Conservation (phyloP, 805 yeast genomes). For the Kazachstania africana region DNA sequence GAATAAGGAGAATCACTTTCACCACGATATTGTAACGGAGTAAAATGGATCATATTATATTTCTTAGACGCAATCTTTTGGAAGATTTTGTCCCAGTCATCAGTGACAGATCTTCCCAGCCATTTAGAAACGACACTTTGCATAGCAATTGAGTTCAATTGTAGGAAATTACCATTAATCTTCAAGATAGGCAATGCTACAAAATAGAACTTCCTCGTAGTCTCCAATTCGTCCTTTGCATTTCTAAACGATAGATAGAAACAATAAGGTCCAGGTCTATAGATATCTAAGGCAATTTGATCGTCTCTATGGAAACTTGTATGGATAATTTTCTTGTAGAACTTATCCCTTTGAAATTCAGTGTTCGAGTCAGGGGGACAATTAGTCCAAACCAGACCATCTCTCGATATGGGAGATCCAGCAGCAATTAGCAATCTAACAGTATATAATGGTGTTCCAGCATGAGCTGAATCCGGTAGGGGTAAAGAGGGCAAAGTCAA, state of each 20-base stretch:
- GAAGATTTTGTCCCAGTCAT: constrained; percentile 58
- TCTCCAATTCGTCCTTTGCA: constrained; percentile 25
- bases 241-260: constrained; percentile 54
- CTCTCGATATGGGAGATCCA: constrained; percentile 58
- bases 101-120: constrained; percentile 66
- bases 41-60: constrained; percentile 92
- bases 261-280: constrained; percentile 67
- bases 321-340: constrained; percentile 37
- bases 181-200: constrained; percentile 69
- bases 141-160: constrained; percentile 68
- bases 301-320: constrained; percentile 57
- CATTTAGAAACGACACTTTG: constrained; percentile 86
- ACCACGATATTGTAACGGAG: constrained; percentile 87
- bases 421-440: constrained; percentile 61
- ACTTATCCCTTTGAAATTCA: constrained; percentile 45
- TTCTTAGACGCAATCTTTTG: constrained; percentile 55
- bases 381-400: constrained; percentile 66
- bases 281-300: constrained; percentile 47
- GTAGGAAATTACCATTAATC: constrained; percentile 43
- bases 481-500: constrained; percentile 31
- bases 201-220: constrained; percentile 57
- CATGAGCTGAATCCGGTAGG: constrained; percentile 24
- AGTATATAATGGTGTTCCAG: constrained; percentile 34
- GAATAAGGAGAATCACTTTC: constrained; percentile 89
- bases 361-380: constrained; percentile 38